A percentile compares a stretch with the other conserved stretches of the same genome.
phyloP scores from a whole-genome alignment of 108 stramenopile species.

The Nitzschia inconspicua region DNA sequence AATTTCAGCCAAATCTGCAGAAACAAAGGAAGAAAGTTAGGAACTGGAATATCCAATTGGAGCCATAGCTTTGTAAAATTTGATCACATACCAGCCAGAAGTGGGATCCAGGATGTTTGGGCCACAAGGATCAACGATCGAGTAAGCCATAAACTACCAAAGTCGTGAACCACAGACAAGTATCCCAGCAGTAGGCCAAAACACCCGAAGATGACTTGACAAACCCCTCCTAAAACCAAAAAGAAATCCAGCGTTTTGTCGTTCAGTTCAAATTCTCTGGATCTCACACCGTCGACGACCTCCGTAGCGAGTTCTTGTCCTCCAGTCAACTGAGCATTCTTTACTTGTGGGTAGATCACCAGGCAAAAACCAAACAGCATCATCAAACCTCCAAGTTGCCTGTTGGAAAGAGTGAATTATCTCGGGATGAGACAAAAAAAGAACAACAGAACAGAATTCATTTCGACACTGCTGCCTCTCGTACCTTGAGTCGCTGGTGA shows the following conservation, averaged over 20 bases:
- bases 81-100: slow-evolving; percentile 15
- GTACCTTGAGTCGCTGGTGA: too few relatives aligned
- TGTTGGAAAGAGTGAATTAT: too few relatives aligned
- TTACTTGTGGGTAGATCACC: slow-evolving; percentile 2
- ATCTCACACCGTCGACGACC: slow-evolving; percentile 4
- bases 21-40: too few relatives aligned
- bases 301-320: too few relatives aligned
- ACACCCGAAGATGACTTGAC: too few relatives aligned
- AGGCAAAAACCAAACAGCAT: slow-evolving; percentile 8
- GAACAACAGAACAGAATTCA: too few relatives aligned
- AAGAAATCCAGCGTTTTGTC: too few relatives aligned
- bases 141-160: background rate
- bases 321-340: background rate
- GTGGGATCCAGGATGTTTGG: slow-evolving; percentile 11
- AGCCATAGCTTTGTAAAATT: too few relatives aligned
- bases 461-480: too few relatives aligned
- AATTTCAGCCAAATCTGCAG: too few relatives aligned
- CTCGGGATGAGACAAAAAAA: too few relatives aligned
- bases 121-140: background rate
- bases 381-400: slow-evolving; percentile 20
- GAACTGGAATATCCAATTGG: too few relatives aligned
- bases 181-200: slow-evolving; percentile 9
- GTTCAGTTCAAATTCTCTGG: background rate
- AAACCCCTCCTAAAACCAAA: background rate
- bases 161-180: slow-evolving; percentile 4